Evolutionary conservation across 257 asterid species (phyloP).

Genomic region (Jaltomata sinuosa): DNA sequence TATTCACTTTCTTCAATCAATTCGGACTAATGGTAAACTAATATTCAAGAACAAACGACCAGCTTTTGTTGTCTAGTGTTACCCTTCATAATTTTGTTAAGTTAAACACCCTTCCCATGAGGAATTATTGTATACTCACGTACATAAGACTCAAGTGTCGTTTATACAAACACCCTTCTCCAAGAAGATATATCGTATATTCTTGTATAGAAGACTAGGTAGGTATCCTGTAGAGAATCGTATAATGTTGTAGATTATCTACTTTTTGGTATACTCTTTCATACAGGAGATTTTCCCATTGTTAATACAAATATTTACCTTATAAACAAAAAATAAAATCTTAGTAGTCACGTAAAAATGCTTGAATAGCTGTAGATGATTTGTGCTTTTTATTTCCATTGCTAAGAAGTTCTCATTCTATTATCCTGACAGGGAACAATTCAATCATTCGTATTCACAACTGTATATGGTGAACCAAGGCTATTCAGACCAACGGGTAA

Average conservation of each 20-base stretch:
- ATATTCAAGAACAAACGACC: not conserved
- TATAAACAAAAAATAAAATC: not conserved
- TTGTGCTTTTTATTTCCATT: not conserved
- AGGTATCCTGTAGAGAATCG: not conserved
- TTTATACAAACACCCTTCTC: not conserved
- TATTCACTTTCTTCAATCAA: not conserved
- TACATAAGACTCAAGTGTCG: not conserved
- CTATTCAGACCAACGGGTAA: conserved; percentile 89
- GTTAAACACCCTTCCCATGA: not conserved
- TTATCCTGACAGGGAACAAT: conserved; percentile 55
- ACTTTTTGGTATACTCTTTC: not conserved
- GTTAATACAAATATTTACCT: not conserved
- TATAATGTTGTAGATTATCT: not conserved
- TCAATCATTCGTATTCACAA: conserved; percentile 87
- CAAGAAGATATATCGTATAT: not conserved
- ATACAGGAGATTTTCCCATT: not conserved
- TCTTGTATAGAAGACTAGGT: not conserved
- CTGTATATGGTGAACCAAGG: conserved; percentile 86
- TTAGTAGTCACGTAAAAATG: not conserved
- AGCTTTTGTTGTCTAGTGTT: not conserved
- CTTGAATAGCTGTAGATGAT: not conserved
- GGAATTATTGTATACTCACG: not conserved
- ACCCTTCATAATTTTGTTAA: not conserved
- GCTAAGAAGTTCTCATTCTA: not conserved
- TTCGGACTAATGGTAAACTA: not conserved